These are phyloP conservation scores for Parathielavia appendiculata DNA, from an alignment of 495 filamentous ascomycete species.

Conservation along the genomic window DNA sequence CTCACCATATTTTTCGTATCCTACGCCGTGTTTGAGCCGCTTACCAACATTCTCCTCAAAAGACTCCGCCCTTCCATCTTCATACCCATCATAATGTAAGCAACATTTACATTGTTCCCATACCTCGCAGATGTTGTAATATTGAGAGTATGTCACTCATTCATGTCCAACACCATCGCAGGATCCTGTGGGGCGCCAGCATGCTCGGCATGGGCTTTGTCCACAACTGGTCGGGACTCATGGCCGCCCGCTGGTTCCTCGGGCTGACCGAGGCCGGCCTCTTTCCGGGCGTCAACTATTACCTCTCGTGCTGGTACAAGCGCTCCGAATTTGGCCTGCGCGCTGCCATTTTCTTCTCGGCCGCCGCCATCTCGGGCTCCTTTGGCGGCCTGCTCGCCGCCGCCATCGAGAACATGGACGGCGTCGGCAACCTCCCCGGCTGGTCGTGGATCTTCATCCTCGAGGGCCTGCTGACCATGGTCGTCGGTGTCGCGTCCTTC, in stretches of 20 bases:
- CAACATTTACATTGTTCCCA: conserved; percentile 31
- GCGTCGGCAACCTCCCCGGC: conserved; percentile 57
- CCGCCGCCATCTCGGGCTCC: conserved; percentile 76
- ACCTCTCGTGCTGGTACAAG: conserved; percentile 83
- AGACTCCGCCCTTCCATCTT: conserved; percentile 51
- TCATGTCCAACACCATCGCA: conserved; percentile 24
- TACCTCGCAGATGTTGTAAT: not conserved
- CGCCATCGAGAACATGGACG: conserved; percentile 70
- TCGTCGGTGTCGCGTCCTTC: conserved; percentile 69
- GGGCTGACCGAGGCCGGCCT: conserved; percentile 80
- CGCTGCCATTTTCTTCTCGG: conserved; percentile 83
- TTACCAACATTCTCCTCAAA: conserved; percentile 88
- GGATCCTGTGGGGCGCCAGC: conserved; percentile 62
- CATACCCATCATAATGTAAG: conserved; percentile 66
- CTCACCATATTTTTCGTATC: conserved; percentile 90
- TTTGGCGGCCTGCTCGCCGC: conserved; percentile 82
- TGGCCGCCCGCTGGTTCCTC: conserved; percentile 81
- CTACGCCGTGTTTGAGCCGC: conserved; percentile 79
- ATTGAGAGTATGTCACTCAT: not conserved
- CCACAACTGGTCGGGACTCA: conserved; percentile 69
- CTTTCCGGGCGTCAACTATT: conserved; percentile 83
- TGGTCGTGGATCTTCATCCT: conserved; percentile 87
- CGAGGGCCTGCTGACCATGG: conserved; percentile 69
- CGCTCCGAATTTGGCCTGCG: conserved; percentile 69
- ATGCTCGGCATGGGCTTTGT: conserved; percentile 85